Evolutionary conservation across 2,329 filamentous ascomycete genomes (phyloP), one percentile per base, ranked within the genome.

Genomic region (Didymella sp.): DNA sequence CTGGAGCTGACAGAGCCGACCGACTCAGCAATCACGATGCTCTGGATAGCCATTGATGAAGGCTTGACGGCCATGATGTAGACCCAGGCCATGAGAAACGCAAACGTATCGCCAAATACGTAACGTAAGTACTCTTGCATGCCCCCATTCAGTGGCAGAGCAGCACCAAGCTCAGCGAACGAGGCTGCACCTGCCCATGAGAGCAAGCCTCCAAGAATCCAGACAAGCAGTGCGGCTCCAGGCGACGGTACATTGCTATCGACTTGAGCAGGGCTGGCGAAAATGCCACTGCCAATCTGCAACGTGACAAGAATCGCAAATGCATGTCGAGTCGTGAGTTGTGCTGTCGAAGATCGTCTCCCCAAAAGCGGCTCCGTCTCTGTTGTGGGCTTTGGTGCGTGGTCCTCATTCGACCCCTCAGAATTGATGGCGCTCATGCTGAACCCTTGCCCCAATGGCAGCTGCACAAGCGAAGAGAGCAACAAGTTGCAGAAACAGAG

Each of bases 61-160:
- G 86, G 86, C 81, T 87, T 88, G 22, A 87, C 82, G 19, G 83
- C 84, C 6, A 88, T 80, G 51, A 88, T 82, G 83, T 86, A 88
- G 0, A 85, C 85, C 86, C 86, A 89, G 0, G 85, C 85, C 6
- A 85, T 84, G 5, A 88, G 70, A 63, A 87, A 88, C n/a, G 85
- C 86, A 45, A 82, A 81, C 2, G 84, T 74, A 46, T 87, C 84
- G 27, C 86, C 86, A 59, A 82, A 88, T 30, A 87, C 82, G 68
- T 85, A 81, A 62, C 81, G 79, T 6, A 89, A 78, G 62, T 86
- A 88, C 13, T 85, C 84, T 64, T 88, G 86, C 43, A 88, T 82
- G 15, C 86, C 86, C 4, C 86, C 84, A 79, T 88, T 85, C 17
- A 85, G 82, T 0, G 84, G 85, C 31, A 89, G 84, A 3, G 85